Base-by-base conservation (phyloP, 306 rosid species). In the Quercus rubra region DNA sequence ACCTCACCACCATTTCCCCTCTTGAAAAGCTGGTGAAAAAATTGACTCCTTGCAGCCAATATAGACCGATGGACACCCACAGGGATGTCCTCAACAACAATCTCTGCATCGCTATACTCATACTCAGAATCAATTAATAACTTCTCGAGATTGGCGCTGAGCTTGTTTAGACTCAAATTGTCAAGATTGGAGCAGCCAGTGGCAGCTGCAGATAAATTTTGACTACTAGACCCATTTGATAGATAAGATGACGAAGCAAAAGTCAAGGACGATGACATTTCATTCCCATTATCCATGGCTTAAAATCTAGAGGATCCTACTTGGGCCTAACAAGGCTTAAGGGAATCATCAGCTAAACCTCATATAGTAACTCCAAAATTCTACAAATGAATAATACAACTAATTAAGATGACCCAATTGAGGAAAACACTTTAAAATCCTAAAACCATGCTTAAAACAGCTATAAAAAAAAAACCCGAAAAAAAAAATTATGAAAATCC, bases 91-190 rank as follows among this genome's bases (percentile, higher is more conserved):
- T 92, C 97, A 69, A 95, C 92, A 69, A 90, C 81, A 85, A 95
- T 79, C 82, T 86, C 97, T 1, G 97, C 93, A 55, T 95, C 99
- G 75, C 86, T 80, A 35, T 90, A 95, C 75, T 85, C 93, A 82
- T 78, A 92, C 6, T 89, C 94, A 76, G 81, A 43, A 75, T 91
- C 93, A 73, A 78, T 54, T 78, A 93, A 68, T 15, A 95, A 81
- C 86, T 85, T 91, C 88, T 91, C 98, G n/a, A 95, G 92, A 85
- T 88, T 88, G 72, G 85, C 86, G 77, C 99, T 95, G 33, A 95
- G 92, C 87, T 79, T 91, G 81, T 77, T 84, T 31, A 95, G 86
- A 74, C 92, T 86, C 88, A 94, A 77, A 79, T 70, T 74, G 19
- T 94, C 97, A 75, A 83, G 80, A 83, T 72, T 84, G 61, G 70